These are phyloP conservation scores for Suhomyces kunorum DNA, from an alignment of 1,139 yeast genomes.

Conservation along the genomic window DNA sequence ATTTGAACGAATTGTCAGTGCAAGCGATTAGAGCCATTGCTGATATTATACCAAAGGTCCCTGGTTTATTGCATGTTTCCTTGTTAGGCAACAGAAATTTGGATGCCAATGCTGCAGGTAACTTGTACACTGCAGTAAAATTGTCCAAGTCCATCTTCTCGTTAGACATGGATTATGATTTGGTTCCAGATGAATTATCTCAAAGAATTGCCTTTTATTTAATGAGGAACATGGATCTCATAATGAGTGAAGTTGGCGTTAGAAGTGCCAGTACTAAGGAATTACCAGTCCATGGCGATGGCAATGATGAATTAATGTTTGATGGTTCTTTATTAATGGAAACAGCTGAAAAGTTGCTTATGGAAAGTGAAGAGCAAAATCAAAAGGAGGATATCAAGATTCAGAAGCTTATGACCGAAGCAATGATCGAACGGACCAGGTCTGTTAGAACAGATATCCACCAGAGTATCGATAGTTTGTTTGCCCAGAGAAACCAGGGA, in stretches of 20 bases:
- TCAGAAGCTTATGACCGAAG: constrained; percentile 43
- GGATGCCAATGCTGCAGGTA: constrained; percentile 60
- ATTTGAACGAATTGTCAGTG: constrained; percentile 64
- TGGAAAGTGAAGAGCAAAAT: constrained; percentile 27
- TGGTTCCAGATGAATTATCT: constrained; percentile 67
- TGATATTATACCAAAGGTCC: constrained; percentile 68
- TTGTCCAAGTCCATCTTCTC: constrained; percentile 63
- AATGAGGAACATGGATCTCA: constrained; percentile 77
- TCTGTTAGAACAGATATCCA: constrained; percentile 46
- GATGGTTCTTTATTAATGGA: constrained; percentile 44
- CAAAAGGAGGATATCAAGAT: constrained; percentile 40
- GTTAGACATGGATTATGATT: constrained; percentile 70
- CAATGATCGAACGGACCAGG: constrained; percentile 44
- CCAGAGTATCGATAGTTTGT: constrained; percentile 41
- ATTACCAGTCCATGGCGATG: constrained; percentile 28
- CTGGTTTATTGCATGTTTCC: constrained; percentile 73
- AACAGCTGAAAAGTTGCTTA: constrained; percentile 26
- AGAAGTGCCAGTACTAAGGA: constrained; percentile 10
- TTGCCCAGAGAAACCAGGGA: constrained; percentile 39
- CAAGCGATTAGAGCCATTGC: constrained; percentile 68
- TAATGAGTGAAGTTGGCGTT: constrained; percentile 45
- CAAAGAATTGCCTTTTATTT: constrained; percentile 79
- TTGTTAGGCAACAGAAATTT: constrained; percentile 63
- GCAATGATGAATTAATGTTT: constrained; percentile 48
- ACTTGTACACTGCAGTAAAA: constrained; percentile 71